Percentiles rank a stretch among this genome's conserved stretches.
Evolutionary conservation across 1,284 basidiomycete species (phyloP).

Genomic region (Caloboletus inedulis): DNA sequence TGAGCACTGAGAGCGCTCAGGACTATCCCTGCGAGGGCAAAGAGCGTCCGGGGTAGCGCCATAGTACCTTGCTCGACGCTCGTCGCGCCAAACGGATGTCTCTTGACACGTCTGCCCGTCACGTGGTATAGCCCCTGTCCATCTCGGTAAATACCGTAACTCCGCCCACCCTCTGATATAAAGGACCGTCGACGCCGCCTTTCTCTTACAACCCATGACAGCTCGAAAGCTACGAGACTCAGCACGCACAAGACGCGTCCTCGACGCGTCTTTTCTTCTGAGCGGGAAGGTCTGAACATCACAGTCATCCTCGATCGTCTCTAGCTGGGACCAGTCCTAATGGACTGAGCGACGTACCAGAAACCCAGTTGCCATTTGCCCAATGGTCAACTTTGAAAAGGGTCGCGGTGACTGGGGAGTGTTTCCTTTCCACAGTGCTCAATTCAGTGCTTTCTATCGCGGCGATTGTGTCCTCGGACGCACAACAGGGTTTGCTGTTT

Average conservation of each 20-base stretch:
- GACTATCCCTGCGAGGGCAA: conserved; percentile 21
- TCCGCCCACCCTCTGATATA: conserved; percentile 17
- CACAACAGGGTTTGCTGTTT: conserved; percentile 9
- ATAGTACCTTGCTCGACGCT: conserved; percentile 5
- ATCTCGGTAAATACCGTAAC: conserved; percentile 16
- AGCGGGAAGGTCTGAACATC: conserved; percentile 66
- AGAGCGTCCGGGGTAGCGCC: conserved; percentile 18
- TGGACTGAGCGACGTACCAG: conserved; percentile 49
- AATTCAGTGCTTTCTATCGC: conserved; percentile 21
- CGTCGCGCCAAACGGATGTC: conserved; percentile 16
- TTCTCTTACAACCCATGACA: conserved; percentile 29
- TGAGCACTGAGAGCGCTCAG: conserved; percentile 15
- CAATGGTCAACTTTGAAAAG: conserved; percentile 32
- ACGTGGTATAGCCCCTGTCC: conserved; percentile 18
- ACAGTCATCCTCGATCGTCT: conserved; percentile 48
- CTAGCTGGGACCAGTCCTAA: conserved; percentile 49
- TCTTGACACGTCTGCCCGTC: conserved; percentile 21
- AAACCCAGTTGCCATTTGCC: conserved; percentile 36
- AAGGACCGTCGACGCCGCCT: not conserved
- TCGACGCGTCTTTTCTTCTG: conserved; percentile 36
- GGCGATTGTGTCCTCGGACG: conserved; percentile 18
- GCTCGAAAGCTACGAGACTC: conserved; percentile 55
- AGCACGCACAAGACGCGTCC: conserved; percentile 39
- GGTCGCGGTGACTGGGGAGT: conserved; percentile 34
- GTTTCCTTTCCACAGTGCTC: not conserved